A percentile compares a stretch with the other conserved stretches of the same genome.
Evolutionary conservation across 2,329 filamentous ascomycete genomes (phyloP).

Genomic region (Diplodia sapinea): DNA sequence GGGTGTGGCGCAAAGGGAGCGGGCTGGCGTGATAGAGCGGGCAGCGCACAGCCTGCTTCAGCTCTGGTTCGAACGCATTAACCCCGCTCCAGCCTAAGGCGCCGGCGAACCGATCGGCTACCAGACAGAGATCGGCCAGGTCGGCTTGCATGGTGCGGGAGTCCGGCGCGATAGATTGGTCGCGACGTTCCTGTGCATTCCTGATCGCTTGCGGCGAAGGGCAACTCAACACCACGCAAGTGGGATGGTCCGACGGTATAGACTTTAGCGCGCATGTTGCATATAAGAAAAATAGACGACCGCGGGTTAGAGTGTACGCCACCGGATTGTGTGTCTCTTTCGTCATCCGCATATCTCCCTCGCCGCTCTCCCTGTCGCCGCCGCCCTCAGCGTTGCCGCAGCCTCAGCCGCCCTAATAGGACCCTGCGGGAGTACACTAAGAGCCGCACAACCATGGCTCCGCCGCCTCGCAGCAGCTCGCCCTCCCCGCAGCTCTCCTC

Average conservation of each 20-base stretch:
- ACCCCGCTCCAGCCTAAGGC: background rate
- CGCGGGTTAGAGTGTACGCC: constrained; percentile 5
- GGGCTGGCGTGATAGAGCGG: background rate
- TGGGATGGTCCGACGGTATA: constrained; percentile 27
- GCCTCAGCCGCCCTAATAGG: constrained; percentile 11
- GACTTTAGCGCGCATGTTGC: constrained; percentile 27
- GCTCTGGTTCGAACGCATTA: constrained; percentile 3
- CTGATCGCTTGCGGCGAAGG: constrained; percentile 23
- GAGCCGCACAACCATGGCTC: constrained; percentile 27
- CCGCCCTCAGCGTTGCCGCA: background rate
- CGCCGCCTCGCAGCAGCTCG: background rate
- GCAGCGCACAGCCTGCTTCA: background rate
- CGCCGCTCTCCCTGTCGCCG: background rate
- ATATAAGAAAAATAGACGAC: constrained; percentile 26
- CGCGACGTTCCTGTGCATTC: constrained; percentile 22
- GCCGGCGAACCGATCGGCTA: background rate
- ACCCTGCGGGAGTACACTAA: constrained; percentile 13
- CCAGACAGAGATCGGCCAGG: constrained; percentile 6
- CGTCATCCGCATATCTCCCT: background rate
- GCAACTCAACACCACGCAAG: constrained; percentile 27
- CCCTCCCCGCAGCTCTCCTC: background rate
- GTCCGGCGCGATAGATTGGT: background rate
- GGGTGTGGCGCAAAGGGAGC: background rate
- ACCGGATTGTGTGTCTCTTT: constrained; percentile 10
- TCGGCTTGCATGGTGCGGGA: background rate